Percentiles rank a stretch among this genome's conserved stretches.
Conservation (phyloP, 352 stramenopile genomes). For the Pythium aphanidermatum region DNA sequence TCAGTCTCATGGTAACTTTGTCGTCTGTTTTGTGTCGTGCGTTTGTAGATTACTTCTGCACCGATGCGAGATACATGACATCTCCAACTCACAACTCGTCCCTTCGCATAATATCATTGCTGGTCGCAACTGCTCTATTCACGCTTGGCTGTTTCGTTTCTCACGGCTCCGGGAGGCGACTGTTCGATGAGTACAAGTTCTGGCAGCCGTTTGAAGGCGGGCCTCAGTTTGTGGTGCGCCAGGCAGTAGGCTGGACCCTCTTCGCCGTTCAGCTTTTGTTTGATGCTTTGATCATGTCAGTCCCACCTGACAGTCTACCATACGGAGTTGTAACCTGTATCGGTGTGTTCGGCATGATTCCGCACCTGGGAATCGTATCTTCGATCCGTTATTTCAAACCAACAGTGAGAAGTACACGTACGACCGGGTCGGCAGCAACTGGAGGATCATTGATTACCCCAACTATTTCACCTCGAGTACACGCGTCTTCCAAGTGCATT, state of each 20-base stretch:
- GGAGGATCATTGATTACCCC: constrained; percentile 7
- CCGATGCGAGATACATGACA: constrained; percentile 10
- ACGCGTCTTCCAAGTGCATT: constrained; percentile 5
- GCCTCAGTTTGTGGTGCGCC: constrained; percentile 33
- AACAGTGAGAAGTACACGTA: too few species aligned
- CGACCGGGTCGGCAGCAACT: too few species aligned
- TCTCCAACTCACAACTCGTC: constrained; percentile 1
- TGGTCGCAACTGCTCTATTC: constrained; percentile 24
- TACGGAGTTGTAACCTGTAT: constrained; percentile 26
- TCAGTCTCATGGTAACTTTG: constrained; percentile 34
- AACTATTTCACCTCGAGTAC: constrained; percentile 9
- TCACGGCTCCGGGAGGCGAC: constrained; percentile 26
- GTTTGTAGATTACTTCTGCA: constrained; percentile 31
- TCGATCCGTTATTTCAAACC: constrained; percentile 32
- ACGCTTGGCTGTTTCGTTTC: constrained; percentile 23
- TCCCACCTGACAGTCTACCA: constrained; percentile 20
- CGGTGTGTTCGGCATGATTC: constrained; percentile 27
- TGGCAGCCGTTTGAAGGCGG: constrained; percentile 53
- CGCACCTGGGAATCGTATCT: constrained; percentile 28
- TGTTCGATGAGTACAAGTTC: constrained; percentile 22
- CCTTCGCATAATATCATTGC: constrained; percentile 7
- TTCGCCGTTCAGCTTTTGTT: constrained; percentile 44
- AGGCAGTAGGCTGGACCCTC: constrained; percentile 49
- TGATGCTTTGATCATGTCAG: constrained; percentile 33
- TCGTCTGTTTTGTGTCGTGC: constrained; percentile 31